Percentiles rank a stretch among this genome's conserved stretches.
These are phyloP conservation scores for Cladophialophora psammophila DNA, from an alignment of 2,329 filamentous ascomycete species.

Conservation along the genomic window DNA sequence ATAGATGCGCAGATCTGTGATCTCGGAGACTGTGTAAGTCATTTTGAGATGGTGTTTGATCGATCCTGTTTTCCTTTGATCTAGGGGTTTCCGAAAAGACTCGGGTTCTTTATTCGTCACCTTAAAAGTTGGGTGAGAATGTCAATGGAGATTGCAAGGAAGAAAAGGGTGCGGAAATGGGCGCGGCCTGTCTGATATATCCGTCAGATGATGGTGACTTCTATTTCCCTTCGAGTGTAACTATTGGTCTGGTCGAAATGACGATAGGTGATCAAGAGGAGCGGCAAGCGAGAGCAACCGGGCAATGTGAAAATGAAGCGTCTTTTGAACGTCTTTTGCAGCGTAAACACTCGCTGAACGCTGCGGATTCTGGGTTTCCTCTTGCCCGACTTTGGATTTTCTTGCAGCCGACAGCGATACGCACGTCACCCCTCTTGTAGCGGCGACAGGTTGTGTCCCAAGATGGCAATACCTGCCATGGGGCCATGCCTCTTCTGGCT, in stretches of 20 bases:
- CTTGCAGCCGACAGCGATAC: background rate
- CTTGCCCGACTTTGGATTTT: background rate
- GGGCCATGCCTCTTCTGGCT: background rate
- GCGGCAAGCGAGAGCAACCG: background rate
- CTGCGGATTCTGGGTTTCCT: background rate
- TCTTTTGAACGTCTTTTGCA: slow-evolving; percentile 3
- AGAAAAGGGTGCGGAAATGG: background rate
- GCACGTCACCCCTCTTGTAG: slow-evolving; percentile 10
- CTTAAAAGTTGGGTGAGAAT: background rate
- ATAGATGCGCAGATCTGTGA: slow-evolving; percentile 61
- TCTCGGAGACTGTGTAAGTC: slow-evolving; percentile 34
- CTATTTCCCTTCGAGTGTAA: background rate
- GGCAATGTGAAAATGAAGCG: background rate
- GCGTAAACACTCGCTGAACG: background rate
- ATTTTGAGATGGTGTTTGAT: slow-evolving; percentile 14
- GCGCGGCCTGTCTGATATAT: background rate
- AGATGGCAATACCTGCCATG: background rate
- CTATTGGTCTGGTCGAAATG: background rate
- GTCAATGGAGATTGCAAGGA: background rate
- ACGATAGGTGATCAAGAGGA: background rate
- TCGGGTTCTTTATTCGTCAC: slow-evolving; percentile 2
- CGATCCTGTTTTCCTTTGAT: background rate
- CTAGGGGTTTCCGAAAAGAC: background rate
- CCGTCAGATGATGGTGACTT: background rate
- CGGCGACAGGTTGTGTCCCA: background rate